Evolutionary conservation across 768 basidiomycete species (phyloP), one percentile per base, ranked within the genome.

Genomic region (Candolleomyces eurysporus): DNA sequence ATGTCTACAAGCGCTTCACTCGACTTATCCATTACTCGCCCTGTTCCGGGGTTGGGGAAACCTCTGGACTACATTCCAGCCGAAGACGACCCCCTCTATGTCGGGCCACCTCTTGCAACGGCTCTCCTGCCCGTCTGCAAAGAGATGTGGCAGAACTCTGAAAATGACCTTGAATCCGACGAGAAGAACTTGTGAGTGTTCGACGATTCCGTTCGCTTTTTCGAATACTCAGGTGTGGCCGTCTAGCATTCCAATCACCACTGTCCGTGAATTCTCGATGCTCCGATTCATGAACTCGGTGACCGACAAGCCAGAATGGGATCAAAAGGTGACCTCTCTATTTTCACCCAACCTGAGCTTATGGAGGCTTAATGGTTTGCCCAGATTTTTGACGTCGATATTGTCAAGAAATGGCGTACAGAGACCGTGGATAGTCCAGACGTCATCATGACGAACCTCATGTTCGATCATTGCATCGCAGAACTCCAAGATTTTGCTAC

Each of bases 301-400:
- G 13, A 76, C 75, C 1, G 75, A 78, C 50, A 75, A 76, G 61
- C 59, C 65, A 0, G 68, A 73, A 9, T 76, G 75, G 76, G 58
- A 73, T 48, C 51, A 53, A 43, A 75, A 78, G 65, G 76, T 72
- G 16, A 17, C n/a, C 26, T 3, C 21, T 26, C 3, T 21, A 22
- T 14, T 26, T 0, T 50, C 22, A 10, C n/a, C 40, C 14, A 19
- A 52, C 68, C 11, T 36, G 36, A 10, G 65, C 42, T 22, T 54
- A 14, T 39, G 21, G 8, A 58, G 66, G 13, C 32, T 58, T 4
- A 32, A 51, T 64, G 64, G 60, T 57, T 16, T 58, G 58, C 62
- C 16, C 45, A 66, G 64, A 32, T 73, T 71, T 55, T 68, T 10
- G 64, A 65, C 16, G 57, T 64, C 17, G 62, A 48, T 21, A 57